Percentiles rank a stretch among this genome's conserved stretches.
phyloP scores from a whole-genome alignment of 2,329 filamentous ascomycete genomes.

The Calonectria hawksworthii region DNA sequence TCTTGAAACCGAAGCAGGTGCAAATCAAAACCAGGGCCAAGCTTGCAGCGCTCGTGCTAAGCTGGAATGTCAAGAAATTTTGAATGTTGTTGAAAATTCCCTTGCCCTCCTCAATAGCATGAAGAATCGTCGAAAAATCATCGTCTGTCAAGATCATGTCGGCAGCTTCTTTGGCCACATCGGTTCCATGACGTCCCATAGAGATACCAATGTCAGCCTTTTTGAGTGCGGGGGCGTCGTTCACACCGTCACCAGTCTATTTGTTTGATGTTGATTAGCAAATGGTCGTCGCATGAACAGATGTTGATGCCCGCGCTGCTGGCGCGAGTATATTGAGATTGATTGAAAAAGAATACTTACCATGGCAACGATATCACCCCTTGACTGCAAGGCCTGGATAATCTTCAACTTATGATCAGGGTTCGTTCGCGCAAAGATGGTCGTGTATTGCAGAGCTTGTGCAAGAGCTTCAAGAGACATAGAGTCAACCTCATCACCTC shows the following conservation, averaged over 20 bases:
- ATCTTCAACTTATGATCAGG: constrained; percentile 99
- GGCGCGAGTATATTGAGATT: background rate
- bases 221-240: constrained; percentile 96
- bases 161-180: constrained; percentile 96
- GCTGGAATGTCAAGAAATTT: constrained; percentile 98
- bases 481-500: constrained; percentile 91
- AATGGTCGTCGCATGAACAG: background rate
- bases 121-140: constrained; percentile 91
- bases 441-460: constrained; percentile 87
- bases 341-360: background rate
- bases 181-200: constrained; percentile 95
- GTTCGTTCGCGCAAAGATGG: constrained; percentile 95
- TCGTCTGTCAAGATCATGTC: constrained; percentile 94
- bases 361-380: constrained; percentile 98
- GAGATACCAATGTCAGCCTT: constrained; percentile 98
- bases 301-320: background rate
- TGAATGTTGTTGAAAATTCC: constrained; percentile 99
- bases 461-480: constrained; percentile 91
- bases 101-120: constrained; percentile 98
- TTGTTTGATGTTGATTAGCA: background rate
- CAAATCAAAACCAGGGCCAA: constrained; percentile 92
- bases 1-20: constrained; percentile 93
- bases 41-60: constrained; percentile 96
- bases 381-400: constrained; percentile 88
- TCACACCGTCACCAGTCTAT: constrained; percentile 93